These are phyloP conservation scores for Acanthamoeba triangularis DNA, from an alignment of 208 protist species.

Conservation along the genomic window DNA sequence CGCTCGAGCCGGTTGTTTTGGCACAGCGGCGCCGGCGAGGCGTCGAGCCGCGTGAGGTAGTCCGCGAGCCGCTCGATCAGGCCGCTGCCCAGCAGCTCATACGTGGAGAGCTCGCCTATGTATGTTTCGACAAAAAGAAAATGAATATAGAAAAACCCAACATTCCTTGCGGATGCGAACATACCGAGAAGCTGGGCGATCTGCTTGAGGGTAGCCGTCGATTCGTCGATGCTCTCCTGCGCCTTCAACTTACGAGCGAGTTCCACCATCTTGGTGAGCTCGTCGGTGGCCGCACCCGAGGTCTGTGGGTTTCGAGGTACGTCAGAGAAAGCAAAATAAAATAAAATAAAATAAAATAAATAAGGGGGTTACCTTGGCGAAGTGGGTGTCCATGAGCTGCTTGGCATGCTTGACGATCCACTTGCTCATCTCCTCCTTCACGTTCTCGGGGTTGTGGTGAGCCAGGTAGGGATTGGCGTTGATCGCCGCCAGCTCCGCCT, in stretches of 20 bases:
- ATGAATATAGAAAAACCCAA: no score
- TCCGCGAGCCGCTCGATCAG: background rate
- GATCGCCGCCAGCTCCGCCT: background rate
- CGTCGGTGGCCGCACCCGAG: slow-evolving; percentile 17
- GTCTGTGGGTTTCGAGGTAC: no score
- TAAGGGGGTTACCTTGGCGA: background rate
- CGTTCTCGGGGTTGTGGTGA: background rate
- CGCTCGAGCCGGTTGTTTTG: slow-evolving; percentile 1
- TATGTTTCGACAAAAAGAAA: no score
- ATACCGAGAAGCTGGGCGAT: slow-evolving; percentile 23
- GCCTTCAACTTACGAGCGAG: background rate
- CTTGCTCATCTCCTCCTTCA: slow-evolving; percentile 24
- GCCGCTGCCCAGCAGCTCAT: slow-evolving; percentile 16
- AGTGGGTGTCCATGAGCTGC: slow-evolving; percentile 40
- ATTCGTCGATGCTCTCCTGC: background rate
- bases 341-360: no score
- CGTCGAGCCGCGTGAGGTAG: slow-evolving; percentile 5
- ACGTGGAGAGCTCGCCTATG: slow-evolving; percentile 35
- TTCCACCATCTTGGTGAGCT: background rate
- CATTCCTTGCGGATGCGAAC: no score
- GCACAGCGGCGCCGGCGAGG: slow-evolving; percentile 26
- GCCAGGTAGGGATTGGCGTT: background rate
- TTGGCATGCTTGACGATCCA: slow-evolving; percentile 34
- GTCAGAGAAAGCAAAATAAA: no score
- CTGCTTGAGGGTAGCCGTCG: background rate